These are phyloP conservation scores for Pancytospora philotis DNA, from an alignment of 371 early-diverging fungal genomes.

Conservation along the genomic window DNA sequence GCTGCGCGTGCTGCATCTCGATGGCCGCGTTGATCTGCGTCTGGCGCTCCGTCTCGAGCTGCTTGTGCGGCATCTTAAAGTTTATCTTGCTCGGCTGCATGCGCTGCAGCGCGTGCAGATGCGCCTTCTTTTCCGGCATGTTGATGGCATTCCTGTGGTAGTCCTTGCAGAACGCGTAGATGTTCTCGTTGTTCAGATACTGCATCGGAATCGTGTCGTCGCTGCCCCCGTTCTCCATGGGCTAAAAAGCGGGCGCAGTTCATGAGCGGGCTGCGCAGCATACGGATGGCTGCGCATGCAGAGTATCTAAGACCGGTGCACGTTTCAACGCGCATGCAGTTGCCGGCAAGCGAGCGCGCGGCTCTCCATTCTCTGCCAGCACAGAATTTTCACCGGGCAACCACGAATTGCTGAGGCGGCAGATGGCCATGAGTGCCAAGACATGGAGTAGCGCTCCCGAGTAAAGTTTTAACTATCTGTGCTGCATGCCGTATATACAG, in stretches of 20 bases:
- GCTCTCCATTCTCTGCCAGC: too few relatives aligned
- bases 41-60: conserved; percentile 24
- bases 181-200: conserved; percentile 50
- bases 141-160: conserved; percentile 26
- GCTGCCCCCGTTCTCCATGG: conserved; percentile 6
- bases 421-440: too few relatives aligned
- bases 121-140: conserved; percentile 17
- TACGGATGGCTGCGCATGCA: too few relatives aligned
- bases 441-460: too few relatives aligned
- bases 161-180: conserved; percentile 37
- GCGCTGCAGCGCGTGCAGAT: conserved; percentile 36
- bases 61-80: conserved; percentile 13
- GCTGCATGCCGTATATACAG: too few relatives aligned
- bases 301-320: too few relatives aligned
- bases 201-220: conserved; percentile 31
- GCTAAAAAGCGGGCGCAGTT: background rate
- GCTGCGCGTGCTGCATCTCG: conserved; percentile 3
- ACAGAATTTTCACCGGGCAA: too few relatives aligned
- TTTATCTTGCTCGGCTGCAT: conserved; percentile 43
- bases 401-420: too few relatives aligned
- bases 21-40: conserved; percentile 14
- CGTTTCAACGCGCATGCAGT: too few relatives aligned
- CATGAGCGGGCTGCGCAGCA: too few relatives aligned
- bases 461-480: too few relatives aligned
- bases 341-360: too few relatives aligned